Base-by-base conservation (phyloP, 2,329 filamentous ascomycete genomes). In the Aspergillus ochraceus region DNA sequence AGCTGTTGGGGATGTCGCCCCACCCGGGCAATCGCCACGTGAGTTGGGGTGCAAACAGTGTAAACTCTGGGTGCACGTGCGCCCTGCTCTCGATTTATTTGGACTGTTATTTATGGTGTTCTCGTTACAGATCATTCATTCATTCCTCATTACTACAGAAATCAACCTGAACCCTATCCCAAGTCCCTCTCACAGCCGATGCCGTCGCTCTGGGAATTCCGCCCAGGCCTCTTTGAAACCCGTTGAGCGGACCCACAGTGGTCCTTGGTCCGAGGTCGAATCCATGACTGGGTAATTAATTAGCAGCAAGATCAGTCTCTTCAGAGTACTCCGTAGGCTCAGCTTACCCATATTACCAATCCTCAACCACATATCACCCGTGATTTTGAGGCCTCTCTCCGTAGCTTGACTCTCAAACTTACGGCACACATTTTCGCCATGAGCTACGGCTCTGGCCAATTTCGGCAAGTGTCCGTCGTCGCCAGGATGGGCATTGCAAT, bases 401-500 rank as follows among this genome's bases (percentile, higher is more conserved):
- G 65, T 58, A 3, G 56, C 66, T 20, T 57, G 61, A 14, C 57
- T 65, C 55, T 79, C 75, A 59, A 72, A 76, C 17, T 67, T 63
- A 46, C 68, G 65, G 52, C 76, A 79, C 1, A 73, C 84, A 76
- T 75, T 77, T 75, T 88, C 81, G 1, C 86, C 91, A 67, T 92
- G 76, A 4, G 84, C 83, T 19, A 95, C 74, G 1, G 91, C 88
- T 32, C 92, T 81, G 8, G 88, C 81, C 5, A 96, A 77, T 75
- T 97, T 97, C 56, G 88, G 81, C 10, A 86, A 82, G 76, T 98
- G 94, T 0, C 93, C 92, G 74, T 97, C 92, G 65, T 97, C 93
- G 2, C 47, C 29, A 0, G 82, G 70, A 22, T 80, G 70, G 39
- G 68, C 65, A 56, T 81, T 81, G 53, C 76, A 83, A 54, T 72